Evolutionary conservation across 202 grass and related monocot species (phyloP), one percentile per base, ranked within the genome.

Genomic region (Brachypodium distachyon): DNA sequence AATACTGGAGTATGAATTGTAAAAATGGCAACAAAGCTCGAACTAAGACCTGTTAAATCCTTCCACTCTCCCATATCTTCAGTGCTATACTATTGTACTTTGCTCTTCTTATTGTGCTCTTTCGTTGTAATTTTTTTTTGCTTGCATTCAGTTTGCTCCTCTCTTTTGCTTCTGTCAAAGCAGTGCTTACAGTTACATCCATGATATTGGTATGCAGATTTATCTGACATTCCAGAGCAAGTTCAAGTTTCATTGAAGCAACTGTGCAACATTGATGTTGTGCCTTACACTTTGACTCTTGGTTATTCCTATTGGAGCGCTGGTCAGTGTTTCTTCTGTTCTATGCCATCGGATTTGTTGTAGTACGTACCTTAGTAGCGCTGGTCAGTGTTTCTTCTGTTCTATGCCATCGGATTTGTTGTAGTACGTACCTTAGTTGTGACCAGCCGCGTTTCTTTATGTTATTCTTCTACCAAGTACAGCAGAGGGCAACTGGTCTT

Each of bases 231-330:
- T 72, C 83, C 83, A 28, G 81, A 88, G 62, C 31, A 86, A 77
- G 56, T 77, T 21, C 67, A 85, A n/a, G 78, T 85, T 83, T 86
- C 89, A 17, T 61, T 96, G 74, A 99, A 91, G 83, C 86, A 82
- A n/a, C 71, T 91, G 34, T 99, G 96, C 71, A 82, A 79, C 58
- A 23, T 96, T 50, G 78, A 96, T 91, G 78, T 81, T n/a, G 83
- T 96, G 56, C 81, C 92, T 73, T 82, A 99, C 74, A 69, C 70
- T 26, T 72, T 99, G 85, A 93, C 87, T 51, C 87, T 99, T 76
- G 87, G 87, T 79, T 99, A 99, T 85, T 93, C 96, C 4, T 96
- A 93, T 27, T 99, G 89, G 89, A 72, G 85, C 50, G 92, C 89
- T 87, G 92, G 96, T 99, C 40, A 79, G 92, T 87, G 70, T 76